Base-by-base conservation (phyloP, 2,329 filamentous ascomycete species). In the Neonectria hederae region DNA sequence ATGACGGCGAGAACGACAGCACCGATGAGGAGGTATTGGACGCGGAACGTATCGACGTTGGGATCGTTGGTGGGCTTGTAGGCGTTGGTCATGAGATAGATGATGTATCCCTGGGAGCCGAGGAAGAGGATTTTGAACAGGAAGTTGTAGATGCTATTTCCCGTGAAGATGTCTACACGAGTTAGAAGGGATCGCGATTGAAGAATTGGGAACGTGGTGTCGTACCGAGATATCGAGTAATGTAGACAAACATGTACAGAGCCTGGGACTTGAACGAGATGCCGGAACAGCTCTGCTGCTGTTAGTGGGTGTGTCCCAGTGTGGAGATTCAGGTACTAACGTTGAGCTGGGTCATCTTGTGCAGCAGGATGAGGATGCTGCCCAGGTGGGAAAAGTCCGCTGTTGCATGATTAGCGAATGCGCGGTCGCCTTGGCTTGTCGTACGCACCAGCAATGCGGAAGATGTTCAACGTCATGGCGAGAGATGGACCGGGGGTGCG, bases 261-360 rank as follows among this genome's bases (percentile, higher is more conserved):
- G 90, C 93, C 86, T 99, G 96, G 66, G 95, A 97, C 80, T 99
- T 99, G 87, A 99, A 98, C 17, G 96, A 99, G 81, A 99, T 95
- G 74, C 96, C 96, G 45, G 95, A 91, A 79, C 94, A 97, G 85
- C 94, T 97, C 95, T 97, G 77, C n/a, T 59, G 52, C 28, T 51
- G 24, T 65, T 40, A 66, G 75, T 73, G 65, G 64, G 74, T 65
- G 74, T 65, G 51, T n/a, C 54, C 24, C 3, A 28, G n/a, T 11
- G 10, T n/a, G 51, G 13, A 24, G 35, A 30, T 53, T 46, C 51
- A 30, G 14, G 43, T 56, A 63, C 89, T 66, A 85, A 97, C 95
- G 78, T 93, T 97, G 49, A 96, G 90, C 77, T 92, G 89, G 74
- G 90, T 90, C 94, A 99, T 99, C 86, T 99, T 99, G 79, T 97